phyloP scores from a whole-genome alignment of 2,329 filamentous ascomycete genomes.

The Pseudocercospora vitis region DNA sequence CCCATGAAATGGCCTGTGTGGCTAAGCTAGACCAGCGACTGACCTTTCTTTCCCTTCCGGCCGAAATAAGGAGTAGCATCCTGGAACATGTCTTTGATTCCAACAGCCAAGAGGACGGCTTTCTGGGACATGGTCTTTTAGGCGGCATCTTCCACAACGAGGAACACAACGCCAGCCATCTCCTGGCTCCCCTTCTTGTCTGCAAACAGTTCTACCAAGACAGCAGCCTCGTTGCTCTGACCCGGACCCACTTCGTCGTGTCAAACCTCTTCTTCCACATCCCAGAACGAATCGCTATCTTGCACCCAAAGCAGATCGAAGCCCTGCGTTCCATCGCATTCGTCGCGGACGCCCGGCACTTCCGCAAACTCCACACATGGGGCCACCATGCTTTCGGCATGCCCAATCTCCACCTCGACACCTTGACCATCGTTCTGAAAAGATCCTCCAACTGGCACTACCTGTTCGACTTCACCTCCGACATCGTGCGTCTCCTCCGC shows the following conservation, averaged over 20 bases:
- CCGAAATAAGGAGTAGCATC: conserved; percentile 41
- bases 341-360: conserved; percentile 34
- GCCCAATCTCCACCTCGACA: conserved; percentile 35
- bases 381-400: conserved; percentile 36
- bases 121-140: conserved; percentile 19
- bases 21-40: background rate
- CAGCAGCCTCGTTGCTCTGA: conserved; percentile 38
- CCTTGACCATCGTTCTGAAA: conserved; percentile 37
- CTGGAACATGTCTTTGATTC: conserved; percentile 34
- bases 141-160: conserved; percentile 32
- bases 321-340: conserved; percentile 38
- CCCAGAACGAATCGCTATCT: conserved; percentile 28
- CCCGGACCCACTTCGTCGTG: conserved; percentile 40
- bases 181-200: conserved; percentile 39
- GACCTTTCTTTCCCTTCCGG: conserved; percentile 35
- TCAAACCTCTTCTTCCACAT: conserved; percentile 38
- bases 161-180: conserved; percentile 31
- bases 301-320: conserved; percentile 33
- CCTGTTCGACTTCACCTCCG: conserved; percentile 37
- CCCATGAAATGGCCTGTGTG: background rate
- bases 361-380: conserved; percentile 39
- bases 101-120: conserved; percentile 12
- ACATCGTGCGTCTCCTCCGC: conserved; percentile 39
- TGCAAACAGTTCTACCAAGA: conserved; percentile 43
- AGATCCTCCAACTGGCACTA: conserved; percentile 38